Percentiles rank a stretch among this genome's conserved stretches.
Evolutionary conservation across 2,329 filamentous ascomycete genomes (phyloP).

Genomic region (Triangularia verruculosa): DNA sequence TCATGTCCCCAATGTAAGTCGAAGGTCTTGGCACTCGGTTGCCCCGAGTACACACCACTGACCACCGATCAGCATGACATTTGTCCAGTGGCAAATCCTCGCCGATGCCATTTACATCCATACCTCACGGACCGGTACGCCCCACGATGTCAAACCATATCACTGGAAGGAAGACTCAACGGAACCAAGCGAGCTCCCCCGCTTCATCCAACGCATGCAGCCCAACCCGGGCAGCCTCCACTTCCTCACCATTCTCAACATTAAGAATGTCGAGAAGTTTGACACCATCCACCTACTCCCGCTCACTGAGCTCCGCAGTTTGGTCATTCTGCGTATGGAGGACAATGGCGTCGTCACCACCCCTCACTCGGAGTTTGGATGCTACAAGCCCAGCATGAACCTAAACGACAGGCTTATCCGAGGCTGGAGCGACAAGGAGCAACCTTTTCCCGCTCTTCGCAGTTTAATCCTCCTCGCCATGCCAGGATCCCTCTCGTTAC

Average conservation of each 20-base stretch:
- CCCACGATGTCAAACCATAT: neutral
- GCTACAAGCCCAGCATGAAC: neutral
- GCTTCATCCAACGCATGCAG: neutral
- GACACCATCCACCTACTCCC: neutral
- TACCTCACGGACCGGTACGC: neutral
- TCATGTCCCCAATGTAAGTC: neutral
- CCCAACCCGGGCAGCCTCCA: neutral
- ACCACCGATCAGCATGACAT: neutral
- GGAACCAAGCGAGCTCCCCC: neutral
- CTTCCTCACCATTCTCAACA: neutral
- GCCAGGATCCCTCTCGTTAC: neutral
- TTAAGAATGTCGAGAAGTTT: neutral
- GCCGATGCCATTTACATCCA: neutral
- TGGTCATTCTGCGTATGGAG: neutral
- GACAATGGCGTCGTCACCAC: neutral
- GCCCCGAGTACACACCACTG: neutral
- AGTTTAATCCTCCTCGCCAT: neutral
- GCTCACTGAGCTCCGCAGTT: neutral
- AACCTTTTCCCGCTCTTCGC: neutral
- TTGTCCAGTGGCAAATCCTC: neutral
- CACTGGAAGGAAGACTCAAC: neutral
- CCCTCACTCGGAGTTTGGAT: neutral
- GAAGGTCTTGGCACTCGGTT: neutral
- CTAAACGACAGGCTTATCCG: neutral
- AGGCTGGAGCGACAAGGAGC: neutral